Evolutionary conservation across 2,329 filamentous ascomycete genomes (phyloP).

Genomic region (Aspergillus sergii): DNA sequence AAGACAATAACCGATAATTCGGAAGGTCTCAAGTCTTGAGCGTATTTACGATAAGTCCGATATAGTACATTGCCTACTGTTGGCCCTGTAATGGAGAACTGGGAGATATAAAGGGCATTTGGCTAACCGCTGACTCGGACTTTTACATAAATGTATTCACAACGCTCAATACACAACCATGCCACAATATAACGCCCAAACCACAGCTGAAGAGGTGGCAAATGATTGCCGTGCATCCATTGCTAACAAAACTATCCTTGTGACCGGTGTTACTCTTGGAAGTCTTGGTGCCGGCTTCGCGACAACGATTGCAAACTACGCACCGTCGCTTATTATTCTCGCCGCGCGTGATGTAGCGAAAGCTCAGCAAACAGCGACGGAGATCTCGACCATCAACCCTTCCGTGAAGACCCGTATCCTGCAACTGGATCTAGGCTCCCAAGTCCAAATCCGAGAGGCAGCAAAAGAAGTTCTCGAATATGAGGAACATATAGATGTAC

Average conservation of each 20-base stretch:
- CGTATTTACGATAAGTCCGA: too few species aligned
- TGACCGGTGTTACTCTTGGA: neutral
- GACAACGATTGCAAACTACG: slow-evolving; percentile 36
- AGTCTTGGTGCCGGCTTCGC: slow-evolving; percentile 39
- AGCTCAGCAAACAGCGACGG: slow-evolving; percentile 31
- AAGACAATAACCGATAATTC: too few species aligned
- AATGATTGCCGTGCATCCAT: too few species aligned
- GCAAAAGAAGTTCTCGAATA: slow-evolving; percentile 33
- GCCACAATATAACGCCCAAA: too few species aligned
- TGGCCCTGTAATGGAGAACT: too few species aligned
- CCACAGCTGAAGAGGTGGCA: too few species aligned
- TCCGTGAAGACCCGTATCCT: slow-evolving; percentile 27
- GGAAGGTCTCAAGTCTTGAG: too few species aligned
- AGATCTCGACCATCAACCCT: slow-evolving; percentile 23
- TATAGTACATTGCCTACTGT: too few species aligned
- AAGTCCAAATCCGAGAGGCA: slow-evolving; percentile 34
- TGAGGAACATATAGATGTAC: slow-evolving; percentile 34
- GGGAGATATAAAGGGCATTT: too few species aligned
- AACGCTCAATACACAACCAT: too few species aligned
- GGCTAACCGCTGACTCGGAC: too few species aligned
- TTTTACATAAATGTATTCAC: too few species aligned
- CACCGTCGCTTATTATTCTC: slow-evolving; percentile 41
- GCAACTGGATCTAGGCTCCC: slow-evolving; percentile 38
- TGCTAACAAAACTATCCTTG: neutral
- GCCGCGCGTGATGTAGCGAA: slow-evolving; percentile 41